Evolutionary conservation across 73 alveolate genomes (phyloP), one percentile per base, ranked within the genome.

Genomic region (Diophrys sp.): DNA sequence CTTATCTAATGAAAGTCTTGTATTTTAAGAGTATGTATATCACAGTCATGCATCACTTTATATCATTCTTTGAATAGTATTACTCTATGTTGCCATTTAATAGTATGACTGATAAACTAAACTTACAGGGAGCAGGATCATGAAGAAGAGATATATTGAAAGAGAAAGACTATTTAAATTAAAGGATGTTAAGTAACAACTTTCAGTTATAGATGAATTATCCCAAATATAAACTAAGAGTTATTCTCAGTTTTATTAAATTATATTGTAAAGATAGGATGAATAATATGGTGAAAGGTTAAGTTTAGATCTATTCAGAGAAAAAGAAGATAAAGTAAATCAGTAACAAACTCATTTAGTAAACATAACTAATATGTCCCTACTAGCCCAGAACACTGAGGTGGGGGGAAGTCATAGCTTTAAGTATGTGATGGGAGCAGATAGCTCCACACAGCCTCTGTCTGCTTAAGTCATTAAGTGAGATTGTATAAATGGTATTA

Each of bases 1-100:
- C 70, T 23, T 79, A 70, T 54, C 33, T 79, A 0, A 80, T 70
- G 29, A 70, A n/a, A n/a, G n/a, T n/a, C n/a, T n/a, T n/a, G 81
- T 70, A 79, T 68, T 2, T 23, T 79, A 1, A 79, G 75, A 70
- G 87, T 79, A 0, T 30, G 80, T 0, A 53, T 79, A 34, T 1
- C 75, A 44, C 2, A 70, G 33, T 79, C 87, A 0, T 25, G 54
- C 1, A 44, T 32, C 71, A 79, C 23, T 2, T 31, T 1, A 34
- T 30, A 31, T 8, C n/a, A 14, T 79, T 54, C 75, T 11, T 69
- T 23, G 75, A 56, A 29, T 24, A 32, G 29, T 79, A 29, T 56
- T 54, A 70, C 62, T 77, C 81, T 1, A 33, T 79, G 23, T 33
- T 79, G 11, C 87, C 87, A 11, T 2, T 31, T 28, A 5, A 68